Base-by-base conservation (phyloP, 225 moss, liverwort and hornwort species). In the Polytrichum commune region DNA sequence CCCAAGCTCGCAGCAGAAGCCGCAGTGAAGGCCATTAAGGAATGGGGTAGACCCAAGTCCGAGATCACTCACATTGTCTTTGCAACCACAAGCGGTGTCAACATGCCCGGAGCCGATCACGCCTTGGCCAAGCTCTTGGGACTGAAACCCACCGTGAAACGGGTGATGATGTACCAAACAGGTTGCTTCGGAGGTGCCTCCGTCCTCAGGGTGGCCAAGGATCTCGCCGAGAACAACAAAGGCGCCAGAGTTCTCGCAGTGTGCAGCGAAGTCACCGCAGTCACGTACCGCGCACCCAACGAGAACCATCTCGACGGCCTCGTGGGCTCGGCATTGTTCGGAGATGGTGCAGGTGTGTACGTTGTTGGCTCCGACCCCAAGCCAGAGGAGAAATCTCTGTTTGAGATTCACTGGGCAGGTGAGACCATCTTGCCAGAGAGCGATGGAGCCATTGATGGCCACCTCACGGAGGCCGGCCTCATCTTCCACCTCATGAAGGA, bases 101-200 rank as follows among this genome's bases (percentile, higher is more conserved):
- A 70, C 58, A 70, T 70, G 58, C 70, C 70, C 13, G 57, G 58
- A 58, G 70, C 70, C 13, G 70, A 70, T 32, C 58, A 55, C 60
- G 70, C 28, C 5, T 55, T 70, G 28, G 56, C 58, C 6, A 73
- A 73, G 55, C 64, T 73, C 19, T 28, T 64, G 64, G 72, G 72
- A 54, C 55, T 73, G 27, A 73, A 64, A 10, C 64, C 72, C 7
- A 73, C 64, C 3, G 80, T 80, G 57, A 72, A 68, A 38, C 60
- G 80, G 24, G 76, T 80, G 23, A 80, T 80, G 80, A 57, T 80
- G 67, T 80, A 80, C 68, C 80, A 80, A 55, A 80, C 76, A 10
- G 80, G 80, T 19, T 79, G 79, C 70, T 79, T 69, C 60, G 74
- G 79, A 27, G 79, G 79, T 26, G 79, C 79, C 6, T 55, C 79